These are phyloP conservation scores for Periglandula ipomoeae DNA, from an alignment of 2,329 filamentous ascomycete genomes.

Conservation along the genomic window DNA sequence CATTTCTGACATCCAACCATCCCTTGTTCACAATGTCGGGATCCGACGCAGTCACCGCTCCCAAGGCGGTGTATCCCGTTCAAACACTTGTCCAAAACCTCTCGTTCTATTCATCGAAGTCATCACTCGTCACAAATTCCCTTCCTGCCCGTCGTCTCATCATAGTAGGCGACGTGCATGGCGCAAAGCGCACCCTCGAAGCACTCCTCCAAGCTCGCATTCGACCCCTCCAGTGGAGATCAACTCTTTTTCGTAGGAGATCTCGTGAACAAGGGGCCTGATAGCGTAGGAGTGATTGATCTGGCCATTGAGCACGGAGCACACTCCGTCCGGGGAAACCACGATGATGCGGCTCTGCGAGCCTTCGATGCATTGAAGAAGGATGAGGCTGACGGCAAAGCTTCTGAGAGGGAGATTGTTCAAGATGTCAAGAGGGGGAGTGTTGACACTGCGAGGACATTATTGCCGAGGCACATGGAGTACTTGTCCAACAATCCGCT, in stretches of 20 bases:
- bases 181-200: conserved; percentile 58
- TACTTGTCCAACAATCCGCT: too few species aligned
- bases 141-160: conserved; percentile 25
- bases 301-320: conserved; percentile 61
- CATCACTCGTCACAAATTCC: not conserved
- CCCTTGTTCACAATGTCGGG: too few species aligned
- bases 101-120: not conserved
- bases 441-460: too few species aligned
- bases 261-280: conserved; percentile 73
- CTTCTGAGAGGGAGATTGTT: too few species aligned
- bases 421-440: too few species aligned
- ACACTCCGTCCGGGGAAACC: conserved; percentile 74
- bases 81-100: too few species aligned
- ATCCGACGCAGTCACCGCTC: too few species aligned
- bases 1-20: too few species aligned
- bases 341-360: conserved; percentile 69
- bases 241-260: conserved; percentile 68
- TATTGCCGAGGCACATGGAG: too few species aligned
- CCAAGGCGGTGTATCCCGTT: too few species aligned
- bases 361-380: too few species aligned
- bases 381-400: too few species aligned
- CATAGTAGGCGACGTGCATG: conserved; percentile 86
- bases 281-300: conserved; percentile 67
- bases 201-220: conserved; percentile 59
- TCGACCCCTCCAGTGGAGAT: conserved; percentile 42